These are phyloP conservation scores for Hanseniaspora sp. DNA, from an alignment of 1,139 yeast species.

Conservation along the genomic window DNA sequence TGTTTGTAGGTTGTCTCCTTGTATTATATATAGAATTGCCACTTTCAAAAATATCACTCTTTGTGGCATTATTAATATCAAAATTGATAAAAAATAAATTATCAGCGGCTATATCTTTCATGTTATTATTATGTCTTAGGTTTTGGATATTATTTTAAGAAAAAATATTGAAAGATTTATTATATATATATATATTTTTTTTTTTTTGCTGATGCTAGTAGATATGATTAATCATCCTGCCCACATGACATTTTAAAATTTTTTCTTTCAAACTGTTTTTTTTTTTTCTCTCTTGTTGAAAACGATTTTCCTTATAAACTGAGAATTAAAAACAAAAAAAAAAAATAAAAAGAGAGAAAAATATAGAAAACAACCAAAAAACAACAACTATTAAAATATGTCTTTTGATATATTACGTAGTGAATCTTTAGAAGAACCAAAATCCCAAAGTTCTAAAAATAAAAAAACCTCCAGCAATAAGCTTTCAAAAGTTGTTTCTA, in stretches of 20 bases:
- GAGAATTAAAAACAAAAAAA: not conserved
- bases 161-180: not conserved
- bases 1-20: constrained; percentile 4
- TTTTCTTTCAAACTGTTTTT: not conserved
- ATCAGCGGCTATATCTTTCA: constrained; percentile 2
- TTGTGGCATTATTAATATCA: not conserved
- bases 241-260: not conserved
- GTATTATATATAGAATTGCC: not conserved
- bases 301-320: not conserved
- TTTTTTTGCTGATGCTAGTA: not conserved
- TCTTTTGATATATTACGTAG: not conserved
- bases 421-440: not conserved
- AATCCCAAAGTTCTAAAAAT: not conserved
- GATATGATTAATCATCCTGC: not conserved
- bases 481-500: not conserved
- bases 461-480: not conserved
- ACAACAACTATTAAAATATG: not conserved
- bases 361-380: not conserved
- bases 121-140: not conserved
- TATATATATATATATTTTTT: too few species aligned
- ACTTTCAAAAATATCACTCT: not conserved
- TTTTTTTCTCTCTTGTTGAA: not conserved
- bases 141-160: too few species aligned
- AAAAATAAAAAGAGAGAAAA: not conserved
- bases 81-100: constrained; percentile 9